Base-by-base conservation (phyloP, 2,329 filamentous ascomycete species). In the Venturia carpophila region DNA sequence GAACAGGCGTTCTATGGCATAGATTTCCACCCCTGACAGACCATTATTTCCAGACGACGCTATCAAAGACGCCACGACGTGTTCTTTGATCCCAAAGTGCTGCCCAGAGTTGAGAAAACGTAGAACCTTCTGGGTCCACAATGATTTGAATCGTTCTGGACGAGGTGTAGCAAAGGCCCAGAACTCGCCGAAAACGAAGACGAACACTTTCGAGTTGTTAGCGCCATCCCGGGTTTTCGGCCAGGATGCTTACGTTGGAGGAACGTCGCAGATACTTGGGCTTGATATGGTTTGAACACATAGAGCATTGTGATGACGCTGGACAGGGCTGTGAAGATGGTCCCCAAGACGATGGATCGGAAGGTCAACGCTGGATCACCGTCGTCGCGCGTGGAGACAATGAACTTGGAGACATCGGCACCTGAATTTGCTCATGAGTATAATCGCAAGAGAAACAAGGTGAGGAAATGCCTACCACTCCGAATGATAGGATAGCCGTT, bases 261-360 rank as follows among this genome's bases (percentile, higher is more conserved):
- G 37, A 62, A 62, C 5, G 60, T 62, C 24, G 60, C 60, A 42
- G 60, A 62, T 21, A 62, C 60, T 24, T 43, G 37, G 17, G 43
- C 37, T 39, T 43, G 39, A 10, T 4, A 15, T 43, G 60, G 60
- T 24, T 62, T 62, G 60, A 62, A 62, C 13, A 62, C 60, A 15
- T 62, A 62, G 5, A 62, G 60, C 60, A 62, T 62, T 13, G 60
- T 62, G 13, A 62, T 62, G 3, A 62, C 60, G 37, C 60, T 62
- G 27, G 60, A 62, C 19, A 62, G 27, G 2, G 19, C 60, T 24
- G 60, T 62, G 37, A 62, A 62, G 5, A 62, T 19, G 17, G 27
- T 62, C 13, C 60, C 60, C 15, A 62, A 43, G 34, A 62, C 30
- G 13, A 62, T 24, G 27, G 60, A 42, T 42, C 60, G 60, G 43